Percentiles rank a stretch among this genome's conserved stretches.
phyloP scores from a whole-genome alignment of 2,329 filamentous ascomycete species.

The Aspergillus sp. region DNA sequence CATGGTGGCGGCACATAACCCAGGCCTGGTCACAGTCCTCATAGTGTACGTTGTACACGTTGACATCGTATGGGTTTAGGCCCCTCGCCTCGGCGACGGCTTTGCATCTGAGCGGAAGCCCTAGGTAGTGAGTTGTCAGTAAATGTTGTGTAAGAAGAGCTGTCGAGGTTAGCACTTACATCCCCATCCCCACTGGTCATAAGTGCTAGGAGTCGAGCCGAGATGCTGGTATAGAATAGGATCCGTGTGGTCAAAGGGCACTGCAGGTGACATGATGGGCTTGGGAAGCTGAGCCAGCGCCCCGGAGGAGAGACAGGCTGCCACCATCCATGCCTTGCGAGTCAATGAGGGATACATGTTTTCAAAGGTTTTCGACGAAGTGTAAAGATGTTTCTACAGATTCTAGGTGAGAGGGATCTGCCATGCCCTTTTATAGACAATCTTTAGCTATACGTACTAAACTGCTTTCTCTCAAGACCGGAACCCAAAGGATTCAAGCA shows the following conservation, averaged over 20 bases:
- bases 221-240: background rate
- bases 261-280: slow-evolving; percentile 3
- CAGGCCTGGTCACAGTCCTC: slow-evolving; percentile 4
- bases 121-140: background rate
- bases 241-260: slow-evolving; percentile 5
- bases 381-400: background rate
- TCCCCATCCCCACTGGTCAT: background rate
- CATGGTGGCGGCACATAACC: slow-evolving; percentile 1
- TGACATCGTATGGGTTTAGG: background rate
- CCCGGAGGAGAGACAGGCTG: background rate
- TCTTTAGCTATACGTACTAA: background rate
- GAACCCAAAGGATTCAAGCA: background rate
- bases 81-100: background rate
- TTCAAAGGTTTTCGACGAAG: background rate
- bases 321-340: background rate
- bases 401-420: background rate
- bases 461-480: background rate
- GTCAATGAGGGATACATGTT: background rate
- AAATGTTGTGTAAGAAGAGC: background rate
- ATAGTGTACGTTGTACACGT: background rate
- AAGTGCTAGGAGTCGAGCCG: background rate
- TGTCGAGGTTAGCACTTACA: background rate
- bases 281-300: background rate
- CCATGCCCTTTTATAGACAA: background rate
- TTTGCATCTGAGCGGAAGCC: background rate